Percentiles rank a stretch among this genome's conserved stretches.
Evolutionary conservation across 1,284 basidiomycete species (phyloP).

Genomic region (Marasmius fiardii): DNA sequence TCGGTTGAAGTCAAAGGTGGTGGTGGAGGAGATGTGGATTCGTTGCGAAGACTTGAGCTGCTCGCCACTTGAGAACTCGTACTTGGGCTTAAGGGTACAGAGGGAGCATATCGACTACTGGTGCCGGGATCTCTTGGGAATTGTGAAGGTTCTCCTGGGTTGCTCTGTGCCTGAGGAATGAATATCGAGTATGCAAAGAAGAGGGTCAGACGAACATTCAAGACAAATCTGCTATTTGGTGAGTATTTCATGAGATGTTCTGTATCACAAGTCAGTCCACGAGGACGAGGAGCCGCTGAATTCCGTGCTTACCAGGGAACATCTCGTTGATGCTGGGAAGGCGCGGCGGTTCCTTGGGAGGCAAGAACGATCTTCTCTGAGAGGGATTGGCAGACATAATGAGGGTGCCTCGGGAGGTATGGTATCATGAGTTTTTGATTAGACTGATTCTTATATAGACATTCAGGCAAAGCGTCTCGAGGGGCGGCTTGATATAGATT

Average conservation of each 20-base stretch:
- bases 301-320: conserved; percentile 43
- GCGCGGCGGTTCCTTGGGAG: background rate
- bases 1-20: background rate
- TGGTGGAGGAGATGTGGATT: background rate
- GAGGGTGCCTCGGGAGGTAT: background rate
- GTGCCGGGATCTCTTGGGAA: no score
- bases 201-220: background rate
- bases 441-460: no score
- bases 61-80: no score
- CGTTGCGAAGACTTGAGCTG: no score
- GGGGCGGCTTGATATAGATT: no score
- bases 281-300: background rate
- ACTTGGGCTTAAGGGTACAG: no score
- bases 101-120: no score
- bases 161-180: background rate
- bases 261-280: conserved; percentile 7
- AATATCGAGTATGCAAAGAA: background rate
- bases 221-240: background rate
- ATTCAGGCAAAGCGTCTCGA: no score
- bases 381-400: background rate
- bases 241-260: conserved; percentile 22
- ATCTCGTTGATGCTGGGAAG: conserved; percentile 56
- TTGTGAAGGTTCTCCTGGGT: background rate
- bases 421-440: no score
- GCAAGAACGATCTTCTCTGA: background rate